Evolutionary conservation across 495 filamentous ascomycete species (phyloP).

Genomic region (Lentithecium fluviatile): DNA sequence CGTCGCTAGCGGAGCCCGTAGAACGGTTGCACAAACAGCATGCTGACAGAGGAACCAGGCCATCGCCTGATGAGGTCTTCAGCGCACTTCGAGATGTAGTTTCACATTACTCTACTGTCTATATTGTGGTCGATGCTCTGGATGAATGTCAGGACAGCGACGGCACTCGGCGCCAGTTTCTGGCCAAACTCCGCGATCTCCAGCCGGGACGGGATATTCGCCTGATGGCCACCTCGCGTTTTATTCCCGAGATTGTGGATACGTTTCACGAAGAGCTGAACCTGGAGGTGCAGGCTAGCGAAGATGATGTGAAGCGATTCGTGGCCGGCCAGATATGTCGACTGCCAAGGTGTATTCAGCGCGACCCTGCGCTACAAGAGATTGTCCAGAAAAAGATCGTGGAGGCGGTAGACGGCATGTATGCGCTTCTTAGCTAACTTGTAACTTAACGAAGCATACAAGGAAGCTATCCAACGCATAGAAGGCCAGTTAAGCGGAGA

Average conservation of each 20-base stretch:
- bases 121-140: constrained; percentile 51
- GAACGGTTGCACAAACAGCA: constrained; percentile 4
- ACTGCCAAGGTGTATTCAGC: constrained; percentile 23
- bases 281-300: constrained; percentile 30
- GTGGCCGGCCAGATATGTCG: constrained; percentile 11
- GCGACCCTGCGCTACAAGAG: constrained; percentile 10
- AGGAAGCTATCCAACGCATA: constrained; percentile 48
- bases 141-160: constrained; percentile 44
- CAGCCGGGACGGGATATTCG: constrained; percentile 35
- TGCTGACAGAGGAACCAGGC: constrained; percentile 5
- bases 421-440: neutral
- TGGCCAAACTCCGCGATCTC: constrained; percentile 41
- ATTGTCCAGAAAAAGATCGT: constrained; percentile 21
- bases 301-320: constrained; percentile 29
- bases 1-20: neutral
- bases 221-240: constrained; percentile 33
- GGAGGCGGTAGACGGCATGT: constrained; percentile 34
- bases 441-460: constrained; percentile 45
- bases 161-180: constrained; percentile 25
- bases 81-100: constrained; percentile 36
- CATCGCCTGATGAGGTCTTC: constrained; percentile 9
- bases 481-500: constrained; percentile 37
- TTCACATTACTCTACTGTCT: constrained; percentile 36
- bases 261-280: constrained; percentile 10
- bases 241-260: constrained; percentile 24